Evolutionary conservation across 2,329 filamentous ascomycete genomes (phyloP).

Genomic region (Verticillium albo-atrum): DNA sequence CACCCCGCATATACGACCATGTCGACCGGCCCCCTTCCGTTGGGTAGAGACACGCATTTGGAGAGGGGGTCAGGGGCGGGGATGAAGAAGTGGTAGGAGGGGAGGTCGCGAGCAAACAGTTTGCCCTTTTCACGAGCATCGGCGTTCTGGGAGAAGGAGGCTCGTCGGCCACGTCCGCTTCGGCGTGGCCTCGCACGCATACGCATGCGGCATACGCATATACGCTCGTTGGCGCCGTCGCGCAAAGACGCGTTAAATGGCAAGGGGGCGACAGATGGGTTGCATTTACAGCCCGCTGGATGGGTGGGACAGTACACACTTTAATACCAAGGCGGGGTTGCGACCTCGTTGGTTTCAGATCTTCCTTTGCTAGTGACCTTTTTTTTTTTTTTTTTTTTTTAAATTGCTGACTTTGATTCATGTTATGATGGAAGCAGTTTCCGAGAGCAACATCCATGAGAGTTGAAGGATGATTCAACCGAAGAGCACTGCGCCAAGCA

Average conservation of each 20-base stretch:
- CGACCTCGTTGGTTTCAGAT: neutral
- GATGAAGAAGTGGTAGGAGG: neutral
- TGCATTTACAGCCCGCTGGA: neutral
- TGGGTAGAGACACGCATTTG: constrained; percentile 10
- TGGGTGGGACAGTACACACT: neutral
- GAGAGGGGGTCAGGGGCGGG: no score
- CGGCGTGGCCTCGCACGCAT: neutral
- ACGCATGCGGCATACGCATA: neutral
- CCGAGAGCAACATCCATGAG: neutral
- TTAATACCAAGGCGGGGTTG: neutral
- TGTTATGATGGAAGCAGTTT: neutral
- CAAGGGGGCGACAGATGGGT: neutral
- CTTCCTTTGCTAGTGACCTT: neutral
- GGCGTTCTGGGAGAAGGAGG: constrained; percentile 2
- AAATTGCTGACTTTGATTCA: neutral
- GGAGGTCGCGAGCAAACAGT: neutral
- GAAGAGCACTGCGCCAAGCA: neutral
- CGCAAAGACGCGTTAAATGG: neutral
- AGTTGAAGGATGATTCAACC: neutral
- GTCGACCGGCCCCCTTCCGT: constrained; percentile 5
- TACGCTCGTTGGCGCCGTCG: neutral
- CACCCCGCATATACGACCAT: constrained; percentile 7
- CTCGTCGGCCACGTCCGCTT: neutral
- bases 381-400: neutral
- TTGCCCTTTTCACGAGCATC: neutral